Conservation (phyloP, 306 rosid species). For the Prunus mira region DNA sequence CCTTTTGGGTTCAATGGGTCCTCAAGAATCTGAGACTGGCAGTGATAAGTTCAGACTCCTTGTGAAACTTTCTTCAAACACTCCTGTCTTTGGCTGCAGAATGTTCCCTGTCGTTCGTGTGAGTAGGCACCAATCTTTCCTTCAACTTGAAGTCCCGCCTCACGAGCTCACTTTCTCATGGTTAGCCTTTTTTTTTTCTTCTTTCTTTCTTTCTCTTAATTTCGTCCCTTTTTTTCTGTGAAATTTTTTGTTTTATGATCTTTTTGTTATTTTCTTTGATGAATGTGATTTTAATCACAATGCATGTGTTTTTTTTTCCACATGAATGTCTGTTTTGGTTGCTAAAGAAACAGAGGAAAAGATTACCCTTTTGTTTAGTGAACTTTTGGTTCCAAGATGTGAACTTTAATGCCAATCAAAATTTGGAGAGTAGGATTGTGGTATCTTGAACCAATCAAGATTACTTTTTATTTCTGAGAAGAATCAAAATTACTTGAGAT, state of each 20-base stretch:
- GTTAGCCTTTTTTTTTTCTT: slow-evolving; percentile 5
- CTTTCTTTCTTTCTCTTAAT: neutral
- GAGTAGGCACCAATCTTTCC: neutral
- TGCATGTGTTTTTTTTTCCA: neutral
- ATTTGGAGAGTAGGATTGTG: neutral
- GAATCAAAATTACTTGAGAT: neutral
- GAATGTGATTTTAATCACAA: neutral
- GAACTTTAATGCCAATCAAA: neutral
- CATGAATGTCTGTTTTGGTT: slow-evolving; percentile 6
- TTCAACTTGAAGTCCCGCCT: neutral
- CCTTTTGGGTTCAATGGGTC: slow-evolving; percentile 1
- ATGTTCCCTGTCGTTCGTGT: neutral
- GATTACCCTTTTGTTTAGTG: neutral
- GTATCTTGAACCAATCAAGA: neutral
- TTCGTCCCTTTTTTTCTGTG: neutral
- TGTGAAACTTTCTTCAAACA: neutral
- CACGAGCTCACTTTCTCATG: slow-evolving; percentile 13
- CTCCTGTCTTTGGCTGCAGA: slow-evolving; percentile 24
- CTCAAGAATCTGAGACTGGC: neutral
- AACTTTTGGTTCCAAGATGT: neutral
- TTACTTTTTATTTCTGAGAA: neutral
- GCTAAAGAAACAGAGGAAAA: neutral
- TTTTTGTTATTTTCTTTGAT: neutral
- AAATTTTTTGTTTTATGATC: neutral
- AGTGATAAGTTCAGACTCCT: neutral